These are phyloP conservation scores for Afroboletus lepidellus DNA, from an alignment of 1,284 basidiomycete species.

Conservation along the genomic window DNA sequence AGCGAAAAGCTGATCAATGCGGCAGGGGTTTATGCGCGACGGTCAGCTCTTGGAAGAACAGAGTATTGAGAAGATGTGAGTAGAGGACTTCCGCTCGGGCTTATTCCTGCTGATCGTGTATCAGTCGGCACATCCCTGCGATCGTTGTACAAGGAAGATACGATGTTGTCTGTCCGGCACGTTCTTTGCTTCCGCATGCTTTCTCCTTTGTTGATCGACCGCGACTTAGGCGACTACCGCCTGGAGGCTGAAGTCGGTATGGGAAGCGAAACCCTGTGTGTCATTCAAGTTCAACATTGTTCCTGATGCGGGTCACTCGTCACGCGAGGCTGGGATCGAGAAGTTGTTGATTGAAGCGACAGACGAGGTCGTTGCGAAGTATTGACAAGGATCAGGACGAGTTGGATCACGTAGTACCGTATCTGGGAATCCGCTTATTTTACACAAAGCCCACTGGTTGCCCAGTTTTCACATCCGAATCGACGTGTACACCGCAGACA, in stretches of 20 bases:
- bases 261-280: constrained; percentile 67
- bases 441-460: too few species aligned
- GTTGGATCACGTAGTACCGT: neutral
- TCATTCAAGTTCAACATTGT: constrained; percentile 60
- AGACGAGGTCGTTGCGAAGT: constrained; percentile 30
- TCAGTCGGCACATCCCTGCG: constrained; percentile 81
- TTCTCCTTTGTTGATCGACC: constrained; percentile 1
- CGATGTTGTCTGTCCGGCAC: constrained; percentile 75
- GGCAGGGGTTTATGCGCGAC: constrained; percentile 83
- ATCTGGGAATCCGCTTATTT: too few species aligned
- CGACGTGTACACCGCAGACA: constrained; percentile 73
- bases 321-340: constrained; percentile 74
- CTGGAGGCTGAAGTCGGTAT: constrained; percentile 76
- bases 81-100: neutral
- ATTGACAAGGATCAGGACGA: constrained; percentile 15
- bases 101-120: constrained; percentile 14
- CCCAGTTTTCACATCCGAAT: constrained; percentile 44
- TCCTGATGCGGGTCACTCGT: constrained; percentile 90
- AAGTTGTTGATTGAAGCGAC: constrained; percentile 70
- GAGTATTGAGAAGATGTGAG: constrained; percentile 88
- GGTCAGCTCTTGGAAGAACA: constrained; percentile 84
- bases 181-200: constrained; percentile 15
- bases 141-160: constrained; percentile 86
- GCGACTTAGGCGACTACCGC: constrained; percentile 68
- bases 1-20: constrained; percentile 6